Evolutionary conservation across 257 asterid genomes (phyloP).

Genomic region (Haberlea rhodopensis): DNA sequence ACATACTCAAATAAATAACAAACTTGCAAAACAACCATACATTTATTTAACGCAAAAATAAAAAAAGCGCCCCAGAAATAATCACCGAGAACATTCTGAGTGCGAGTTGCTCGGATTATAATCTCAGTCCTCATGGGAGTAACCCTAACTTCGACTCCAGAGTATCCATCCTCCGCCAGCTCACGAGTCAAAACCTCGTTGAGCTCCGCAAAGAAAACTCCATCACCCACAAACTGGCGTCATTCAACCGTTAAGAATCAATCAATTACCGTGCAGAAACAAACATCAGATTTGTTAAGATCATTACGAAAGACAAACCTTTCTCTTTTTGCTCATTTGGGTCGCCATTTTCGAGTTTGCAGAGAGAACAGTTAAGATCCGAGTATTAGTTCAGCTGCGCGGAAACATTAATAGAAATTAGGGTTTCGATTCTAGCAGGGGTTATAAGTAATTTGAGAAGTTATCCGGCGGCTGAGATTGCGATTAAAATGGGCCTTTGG

Average conservation of each 20-base stretch:
- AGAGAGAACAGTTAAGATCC: not conserved
- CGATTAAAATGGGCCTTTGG: not conserved
- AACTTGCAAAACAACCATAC: not conserved
- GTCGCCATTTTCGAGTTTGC: conserved; percentile 14
- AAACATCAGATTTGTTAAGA: not conserved
- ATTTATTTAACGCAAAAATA: not conserved
- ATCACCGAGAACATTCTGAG: conserved; percentile 71
- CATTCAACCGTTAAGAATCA: conserved; percentile 1
- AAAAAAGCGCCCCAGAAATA: too few species aligned
- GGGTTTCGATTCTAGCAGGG: not conserved
- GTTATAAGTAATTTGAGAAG: too few species aligned
- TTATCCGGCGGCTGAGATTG: not conserved
- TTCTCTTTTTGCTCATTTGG: conserved; percentile 29
- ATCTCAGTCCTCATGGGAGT: conserved; percentile 83
- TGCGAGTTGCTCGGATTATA: conserved; percentile 76
- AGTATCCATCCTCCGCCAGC: conserved; percentile 72
- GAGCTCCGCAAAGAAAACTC: conserved; percentile 66
- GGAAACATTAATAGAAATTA: not conserved
- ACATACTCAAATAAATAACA: not conserved
- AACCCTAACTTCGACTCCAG: conserved; percentile 75
- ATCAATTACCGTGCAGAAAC: conserved; percentile 9
- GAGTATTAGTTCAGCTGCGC: not conserved
- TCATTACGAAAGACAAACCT: conserved; percentile 26
- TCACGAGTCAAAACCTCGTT: conserved; percentile 67
- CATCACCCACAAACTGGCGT: conserved; percentile 64